Evolutionary conservation across 139 green algal genomes (phyloP).

Genomic region (Auxenochlorella protothecoides): DNA sequence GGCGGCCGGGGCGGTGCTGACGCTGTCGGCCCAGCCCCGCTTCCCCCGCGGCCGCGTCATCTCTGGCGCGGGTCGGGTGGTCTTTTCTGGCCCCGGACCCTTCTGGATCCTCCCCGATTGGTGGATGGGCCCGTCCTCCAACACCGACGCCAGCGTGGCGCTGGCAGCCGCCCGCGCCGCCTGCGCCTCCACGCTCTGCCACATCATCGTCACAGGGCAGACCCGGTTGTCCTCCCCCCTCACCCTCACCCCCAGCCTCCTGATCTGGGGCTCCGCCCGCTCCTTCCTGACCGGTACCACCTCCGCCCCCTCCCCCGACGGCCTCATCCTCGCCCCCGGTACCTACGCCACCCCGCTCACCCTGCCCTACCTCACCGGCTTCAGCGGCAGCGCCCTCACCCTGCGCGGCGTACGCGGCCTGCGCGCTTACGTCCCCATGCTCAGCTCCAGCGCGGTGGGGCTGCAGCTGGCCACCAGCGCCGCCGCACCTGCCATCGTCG

Average conservation of each 20-base stretch:
- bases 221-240: not conserved
- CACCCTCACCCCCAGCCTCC: not conserved
- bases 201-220: not conserved
- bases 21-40: not conserved
- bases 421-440: not conserved
- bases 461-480: not conserved
- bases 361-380: not conserved
- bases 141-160: not conserved
- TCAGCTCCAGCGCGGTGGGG: not conserved
- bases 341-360: not conserved
- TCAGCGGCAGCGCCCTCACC: not conserved
- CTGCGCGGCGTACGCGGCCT: not conserved
- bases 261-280: not conserved
- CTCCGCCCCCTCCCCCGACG: too few relatives aligned
- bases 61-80: not conserved
- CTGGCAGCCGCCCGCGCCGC: not conserved
- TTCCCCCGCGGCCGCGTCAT: not conserved
- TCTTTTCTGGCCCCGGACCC: not conserved
- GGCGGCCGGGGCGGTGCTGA: not conserved
- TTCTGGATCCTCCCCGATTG: not conserved
- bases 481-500: too few relatives aligned
- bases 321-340: not conserved
- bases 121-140: not conserved
- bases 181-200: not conserved
- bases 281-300: not conserved